Conservation (phyloP, 2,329 filamentous ascomycete species). For the Chaetomium olivaceum region DNA sequence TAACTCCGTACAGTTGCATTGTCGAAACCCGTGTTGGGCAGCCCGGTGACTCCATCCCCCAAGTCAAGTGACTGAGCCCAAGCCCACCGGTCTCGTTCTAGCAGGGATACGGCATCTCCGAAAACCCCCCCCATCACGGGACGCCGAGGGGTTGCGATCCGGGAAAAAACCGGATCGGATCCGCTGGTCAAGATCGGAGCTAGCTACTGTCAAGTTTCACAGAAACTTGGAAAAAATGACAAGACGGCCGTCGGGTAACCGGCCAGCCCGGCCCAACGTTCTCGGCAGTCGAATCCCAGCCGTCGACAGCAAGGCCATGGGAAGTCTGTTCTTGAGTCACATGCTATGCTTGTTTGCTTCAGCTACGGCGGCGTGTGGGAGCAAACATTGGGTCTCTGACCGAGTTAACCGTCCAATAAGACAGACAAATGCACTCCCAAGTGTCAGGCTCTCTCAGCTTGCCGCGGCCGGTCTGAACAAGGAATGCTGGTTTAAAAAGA, state of each 20-base stretch:
- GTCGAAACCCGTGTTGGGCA: not conserved
- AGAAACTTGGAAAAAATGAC: not conserved
- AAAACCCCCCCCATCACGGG: not conserved
- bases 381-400: not conserved
- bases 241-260: not conserved
- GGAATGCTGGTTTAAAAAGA: not conserved
- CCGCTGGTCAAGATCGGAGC: not conserved
- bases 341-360: slow-evolving; percentile 1
- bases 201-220: slow-evolving; percentile 9
- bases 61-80: slow-evolving; percentile 3
- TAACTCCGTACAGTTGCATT: slow-evolving; percentile 9
- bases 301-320: not conserved
- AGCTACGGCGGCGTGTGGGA: not conserved
- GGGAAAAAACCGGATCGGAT: not conserved
- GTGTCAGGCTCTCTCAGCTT: not conserved
- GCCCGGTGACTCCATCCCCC: not conserved
- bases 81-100: not conserved
- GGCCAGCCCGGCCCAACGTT: too few relatives aligned
- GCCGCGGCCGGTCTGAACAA: not conserved
- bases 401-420: not conserved
- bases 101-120: slow-evolving; percentile 1
- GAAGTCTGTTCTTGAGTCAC: not conserved
- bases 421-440: not conserved
- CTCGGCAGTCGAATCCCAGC: too few relatives aligned
- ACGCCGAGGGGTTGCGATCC: not conserved